Conservation (phyloP, 257 asterid genomes). For the Paraleonurus japonicus region DNA sequence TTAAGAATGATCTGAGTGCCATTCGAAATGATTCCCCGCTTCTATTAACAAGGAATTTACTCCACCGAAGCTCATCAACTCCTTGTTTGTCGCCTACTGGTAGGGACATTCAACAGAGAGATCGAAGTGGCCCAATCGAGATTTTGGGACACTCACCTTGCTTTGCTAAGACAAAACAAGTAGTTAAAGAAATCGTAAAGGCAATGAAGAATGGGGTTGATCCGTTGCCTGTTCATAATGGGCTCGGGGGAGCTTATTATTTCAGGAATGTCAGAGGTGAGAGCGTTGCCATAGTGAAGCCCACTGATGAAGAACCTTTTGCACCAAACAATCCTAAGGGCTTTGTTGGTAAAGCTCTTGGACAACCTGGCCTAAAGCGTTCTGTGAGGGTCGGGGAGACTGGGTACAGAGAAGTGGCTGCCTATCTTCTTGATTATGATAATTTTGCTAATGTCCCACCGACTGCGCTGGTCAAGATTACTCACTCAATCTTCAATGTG, state of each 20-base stretch:
- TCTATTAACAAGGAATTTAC: slow-evolving; percentile 67
- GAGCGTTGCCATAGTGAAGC: slow-evolving; percentile 93
- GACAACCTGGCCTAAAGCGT: slow-evolving; percentile 87
- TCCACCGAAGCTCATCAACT: slow-evolving; percentile 94
- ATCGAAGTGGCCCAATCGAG: slow-evolving; percentile 84
- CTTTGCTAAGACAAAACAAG: slow-evolving; percentile 52
- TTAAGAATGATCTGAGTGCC: slow-evolving; percentile 87
- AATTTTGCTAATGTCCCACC: slow-evolving; percentile 94
- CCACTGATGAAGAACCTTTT: slow-evolving; percentile 96
- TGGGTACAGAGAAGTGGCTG: slow-evolving; percentile 96
- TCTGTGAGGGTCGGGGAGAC: slow-evolving; percentile 94
- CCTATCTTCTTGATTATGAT: slow-evolving; percentile 85
- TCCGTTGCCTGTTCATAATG: slow-evolving; percentile 74
- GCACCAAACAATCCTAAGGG: slow-evolving; percentile 99
- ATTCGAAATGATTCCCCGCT: slow-evolving; percentile 84
- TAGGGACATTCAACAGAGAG: slow-evolving; percentile 72
- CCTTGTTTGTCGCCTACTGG: slow-evolving; percentile 98
- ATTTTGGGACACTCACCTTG: slow-evolving; percentile 65
- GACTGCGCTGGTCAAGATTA: slow-evolving; percentile 87
- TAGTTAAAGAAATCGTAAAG: slow-evolving; percentile 75
- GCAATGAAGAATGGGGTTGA: slow-evolving; percentile 76
- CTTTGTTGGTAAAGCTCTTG: slow-evolving; percentile 87
- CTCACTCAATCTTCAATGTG: slow-evolving; percentile 86
- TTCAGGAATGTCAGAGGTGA: slow-evolving; percentile 82
- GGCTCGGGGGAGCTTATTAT: slow-evolving; percentile 95